phyloP scores from a whole-genome alignment of 2,329 filamentous ascomycete species.

The Fusarium globosum region DNA sequence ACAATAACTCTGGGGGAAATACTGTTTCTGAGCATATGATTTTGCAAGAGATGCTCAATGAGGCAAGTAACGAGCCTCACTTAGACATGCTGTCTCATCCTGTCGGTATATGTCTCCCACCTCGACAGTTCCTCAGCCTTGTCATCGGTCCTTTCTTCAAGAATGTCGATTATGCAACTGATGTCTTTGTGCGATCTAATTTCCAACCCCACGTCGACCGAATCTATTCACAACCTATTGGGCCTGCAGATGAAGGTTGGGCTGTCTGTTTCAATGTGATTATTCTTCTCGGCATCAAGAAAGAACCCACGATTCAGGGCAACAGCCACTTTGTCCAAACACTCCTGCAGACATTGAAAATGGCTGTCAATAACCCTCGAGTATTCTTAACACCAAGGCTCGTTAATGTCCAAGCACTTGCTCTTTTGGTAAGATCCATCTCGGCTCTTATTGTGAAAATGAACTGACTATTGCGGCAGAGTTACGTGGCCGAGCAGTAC shows the following conservation, averaged over 20 bases:
- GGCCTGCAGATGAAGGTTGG: slow-evolving; percentile 41
- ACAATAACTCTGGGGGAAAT: slow-evolving; percentile 1
- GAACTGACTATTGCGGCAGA: slow-evolving; percentile 19
- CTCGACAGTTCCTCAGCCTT: slow-evolving; percentile 42
- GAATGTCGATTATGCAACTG: slow-evolving; percentile 40
- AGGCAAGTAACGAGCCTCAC: slow-evolving; percentile 38
- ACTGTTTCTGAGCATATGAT: slow-evolving; percentile 11
- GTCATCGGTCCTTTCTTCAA: slow-evolving; percentile 43
- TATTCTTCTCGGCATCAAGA: slow-evolving; percentile 41
- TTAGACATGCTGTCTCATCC: slow-evolving; percentile 36
- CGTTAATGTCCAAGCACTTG: slow-evolving; percentile 43
- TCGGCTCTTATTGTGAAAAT: no score
- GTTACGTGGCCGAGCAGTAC: slow-evolving; percentile 43
- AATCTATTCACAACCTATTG: slow-evolving; percentile 37
- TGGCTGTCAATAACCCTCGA: slow-evolving; percentile 44
- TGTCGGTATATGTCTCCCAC: slow-evolving; percentile 34
- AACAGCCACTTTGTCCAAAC: slow-evolving; percentile 43
- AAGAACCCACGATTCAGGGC: slow-evolving; percentile 35
- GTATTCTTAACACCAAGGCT: slow-evolving; percentile 43
- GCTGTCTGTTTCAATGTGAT: slow-evolving; percentile 44
- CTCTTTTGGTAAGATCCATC: slow-evolving; percentile 33
- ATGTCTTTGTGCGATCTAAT: slow-evolving; percentile 37
- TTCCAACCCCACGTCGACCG: slow-evolving; percentile 42
- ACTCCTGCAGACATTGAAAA: slow-evolving; percentile 40
- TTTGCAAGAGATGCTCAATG: slow-evolving; percentile 38